Percentiles rank a stretch among this genome's conserved stretches.
These are phyloP conservation scores for Lepraria neglecta DNA, from an alignment of 495 filamentous ascomycete genomes.

Conservation along the genomic window DNA sequence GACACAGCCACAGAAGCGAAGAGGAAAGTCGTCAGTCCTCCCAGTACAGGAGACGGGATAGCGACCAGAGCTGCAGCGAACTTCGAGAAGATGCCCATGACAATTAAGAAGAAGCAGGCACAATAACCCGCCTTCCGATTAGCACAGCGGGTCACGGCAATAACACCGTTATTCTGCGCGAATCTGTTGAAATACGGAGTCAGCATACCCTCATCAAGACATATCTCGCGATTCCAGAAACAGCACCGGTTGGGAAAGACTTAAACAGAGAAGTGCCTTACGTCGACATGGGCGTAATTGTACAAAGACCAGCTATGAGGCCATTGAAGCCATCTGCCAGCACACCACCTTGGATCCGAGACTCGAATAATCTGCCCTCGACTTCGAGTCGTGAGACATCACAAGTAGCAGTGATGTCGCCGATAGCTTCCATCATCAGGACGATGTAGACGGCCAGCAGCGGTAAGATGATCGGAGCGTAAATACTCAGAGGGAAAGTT, in stretches of 20 bases:
- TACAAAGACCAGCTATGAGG: conserved; percentile 71
- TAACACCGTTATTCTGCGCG: conserved; percentile 90
- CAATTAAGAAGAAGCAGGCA: conserved; percentile 70
- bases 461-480: conserved; percentile 78
- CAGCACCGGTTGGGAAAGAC: too few species aligned
- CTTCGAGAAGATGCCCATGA: conserved; percentile 89
- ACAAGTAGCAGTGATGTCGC: conserved; percentile 53
- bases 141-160: conserved; percentile 80
- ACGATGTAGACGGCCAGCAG: conserved; percentile 83
- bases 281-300: conserved; percentile 67
- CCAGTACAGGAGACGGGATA: conserved; percentile 74
- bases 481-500: conserved; percentile 74
- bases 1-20: conserved; percentile 80
- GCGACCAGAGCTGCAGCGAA: conserved; percentile 83
- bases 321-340: conserved; percentile 81
- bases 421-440: conserved; percentile 83
- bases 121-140: conserved; percentile 80
- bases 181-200: conserved; percentile 28
- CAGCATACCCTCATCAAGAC: too few species aligned
- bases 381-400: conserved; percentile 83
- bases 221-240: too few species aligned
- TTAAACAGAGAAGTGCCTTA: too few species aligned
- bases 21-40: conserved; percentile 91
- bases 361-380: conserved; percentile 73
- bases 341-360: conserved; percentile 83